Percentiles rank a stretch among this genome's conserved stretches.
Evolutionary conservation across 345 rosid genomes (phyloP).

Genomic region (Brassica rapa): DNA sequence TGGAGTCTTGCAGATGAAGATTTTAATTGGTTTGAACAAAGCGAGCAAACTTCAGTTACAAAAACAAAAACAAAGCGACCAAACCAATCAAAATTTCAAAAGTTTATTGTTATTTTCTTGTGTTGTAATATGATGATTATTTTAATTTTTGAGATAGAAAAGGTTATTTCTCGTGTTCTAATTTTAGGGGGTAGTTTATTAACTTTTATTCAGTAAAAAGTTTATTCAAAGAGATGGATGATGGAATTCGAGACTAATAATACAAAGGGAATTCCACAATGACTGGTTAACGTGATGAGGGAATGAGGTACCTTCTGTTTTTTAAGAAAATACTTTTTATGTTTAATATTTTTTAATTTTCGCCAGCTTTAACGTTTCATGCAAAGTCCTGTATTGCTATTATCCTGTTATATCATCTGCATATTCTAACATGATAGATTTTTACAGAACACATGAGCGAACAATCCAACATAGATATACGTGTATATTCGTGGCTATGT

Average conservation of each 20-base stretch:
- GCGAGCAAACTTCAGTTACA: too few species aligned
- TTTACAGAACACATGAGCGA: constrained; percentile 36
- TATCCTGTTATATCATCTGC: constrained; percentile 40
- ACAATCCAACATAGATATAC: constrained; percentile 33
- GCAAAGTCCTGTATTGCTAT: constrained; percentile 33
- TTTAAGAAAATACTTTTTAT: constrained; percentile 27
- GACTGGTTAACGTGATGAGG: constrained; percentile 39
- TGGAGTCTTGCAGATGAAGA: constrained; percentile 47
- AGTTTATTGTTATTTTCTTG: neutral
- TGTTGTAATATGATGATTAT: neutral
- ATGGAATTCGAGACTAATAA: constrained; percentile 20
- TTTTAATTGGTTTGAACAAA: constrained; percentile 40
- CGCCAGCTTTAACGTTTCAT: constrained; percentile 32
- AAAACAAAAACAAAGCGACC: constrained; percentile 16
- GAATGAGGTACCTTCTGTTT: constrained; percentile 41
- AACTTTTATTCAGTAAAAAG: neutral
- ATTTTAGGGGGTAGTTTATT: neutral
- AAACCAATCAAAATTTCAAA: neutral
- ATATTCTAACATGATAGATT: constrained; percentile 35
- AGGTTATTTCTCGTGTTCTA: neutral
- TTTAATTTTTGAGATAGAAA: neutral
- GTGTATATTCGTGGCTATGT: constrained; percentile 34
- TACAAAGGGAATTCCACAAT: constrained; percentile 35
- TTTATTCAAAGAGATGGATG: constrained; percentile 8
- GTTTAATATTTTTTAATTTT: neutral